Evolutionary conservation across 176 grass and related monocot genomes (phyloP), one percentile per base, ranked within the genome.

Genomic region (Triticum timopheevii): DNA sequence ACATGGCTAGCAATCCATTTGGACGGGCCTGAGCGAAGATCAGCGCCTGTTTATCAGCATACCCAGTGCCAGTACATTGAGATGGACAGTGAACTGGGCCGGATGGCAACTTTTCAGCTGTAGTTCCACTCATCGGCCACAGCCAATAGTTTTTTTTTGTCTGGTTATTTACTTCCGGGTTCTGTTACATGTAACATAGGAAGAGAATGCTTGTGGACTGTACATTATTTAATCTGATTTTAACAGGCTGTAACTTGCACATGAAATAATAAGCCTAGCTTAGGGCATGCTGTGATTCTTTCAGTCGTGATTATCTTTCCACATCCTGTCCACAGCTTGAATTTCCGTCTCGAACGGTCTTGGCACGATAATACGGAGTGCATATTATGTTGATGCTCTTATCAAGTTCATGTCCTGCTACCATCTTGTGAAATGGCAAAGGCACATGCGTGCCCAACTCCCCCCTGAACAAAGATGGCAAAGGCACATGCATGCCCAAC

Each of bases 131-230:
- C 50, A 77, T 78, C 23, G 47, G 30, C 49, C 65, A 33, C 36
- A 3, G 17, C 66, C 31, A 17, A 31, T 76, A 56, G n/a, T 64
- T 31, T 58, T 65, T 73, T 35, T 62, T 62, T 72, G 2, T 73
- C 45, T 65, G 34, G 56, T 24, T 90, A 7, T 72, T 72, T 73
- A 73, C 65, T 86, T 54, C 39, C 1, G 10, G 33, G 40, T 83
- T 79, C 45, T 22, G 19, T 73, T 52, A 72, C 44, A 82, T 64
- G 90, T 91, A 85, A 77, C 65, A 77, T 78, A 91, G 69, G 85
- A 80, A 68, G 69, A 85, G 17, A 52, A 61, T 85, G 58, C 25
- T 77, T 81, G 30, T 87, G 78, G 79, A 80, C 28, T 91, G 77
- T 88, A 87, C 66, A 90, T 71, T 73, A 8, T 80, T 76, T 76